phyloP scores from a whole-genome alignment of 495 filamentous ascomycete species.

The Ascodesmis nigricans region DNA sequence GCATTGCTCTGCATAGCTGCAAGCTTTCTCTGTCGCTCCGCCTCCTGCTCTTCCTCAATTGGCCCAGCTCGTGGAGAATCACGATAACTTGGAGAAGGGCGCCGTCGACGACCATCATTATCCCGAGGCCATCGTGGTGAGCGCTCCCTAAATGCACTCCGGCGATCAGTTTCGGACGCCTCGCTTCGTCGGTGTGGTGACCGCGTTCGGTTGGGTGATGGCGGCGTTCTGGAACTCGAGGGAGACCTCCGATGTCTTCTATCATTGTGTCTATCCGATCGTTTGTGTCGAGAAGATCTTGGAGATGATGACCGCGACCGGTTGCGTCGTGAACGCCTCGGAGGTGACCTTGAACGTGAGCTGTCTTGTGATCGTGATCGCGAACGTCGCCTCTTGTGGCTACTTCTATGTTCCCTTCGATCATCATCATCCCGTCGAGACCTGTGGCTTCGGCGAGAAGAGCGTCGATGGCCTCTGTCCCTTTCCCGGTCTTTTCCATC shows the following conservation, averaged over 20 bases:
- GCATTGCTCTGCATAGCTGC: slow-evolving; percentile 69
- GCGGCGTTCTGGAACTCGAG: no score
- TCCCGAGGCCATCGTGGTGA: no score
- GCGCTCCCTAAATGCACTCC: neutral
- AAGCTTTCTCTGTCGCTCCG: slow-evolving; percentile 43
- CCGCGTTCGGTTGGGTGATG: no score
- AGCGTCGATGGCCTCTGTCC: neutral
- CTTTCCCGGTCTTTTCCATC: neutral
- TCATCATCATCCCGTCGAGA: slow-evolving; percentile 23
- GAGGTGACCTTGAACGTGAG: no score
- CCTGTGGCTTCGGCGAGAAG: neutral
- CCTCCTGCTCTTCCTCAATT: slow-evolving; percentile 22
- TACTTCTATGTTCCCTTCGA: slow-evolving; percentile 29
- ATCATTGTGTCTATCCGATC: slow-evolving; percentile 6
- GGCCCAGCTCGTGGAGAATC: neutral
- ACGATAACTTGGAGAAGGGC: neutral
- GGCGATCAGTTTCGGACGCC: neutral
- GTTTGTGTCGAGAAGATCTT: no score
- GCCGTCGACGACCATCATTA: no score
- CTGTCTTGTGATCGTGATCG: slow-evolving; percentile 18
- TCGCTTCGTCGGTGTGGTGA: no score
- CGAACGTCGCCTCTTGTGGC: slow-evolving; percentile 30
- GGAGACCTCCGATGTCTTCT: no score
- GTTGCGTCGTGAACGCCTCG: no score
- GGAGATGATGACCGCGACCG: no score